Conservation (phyloP, 768 basidiomycete species). For the Russula brevipes region DNA sequence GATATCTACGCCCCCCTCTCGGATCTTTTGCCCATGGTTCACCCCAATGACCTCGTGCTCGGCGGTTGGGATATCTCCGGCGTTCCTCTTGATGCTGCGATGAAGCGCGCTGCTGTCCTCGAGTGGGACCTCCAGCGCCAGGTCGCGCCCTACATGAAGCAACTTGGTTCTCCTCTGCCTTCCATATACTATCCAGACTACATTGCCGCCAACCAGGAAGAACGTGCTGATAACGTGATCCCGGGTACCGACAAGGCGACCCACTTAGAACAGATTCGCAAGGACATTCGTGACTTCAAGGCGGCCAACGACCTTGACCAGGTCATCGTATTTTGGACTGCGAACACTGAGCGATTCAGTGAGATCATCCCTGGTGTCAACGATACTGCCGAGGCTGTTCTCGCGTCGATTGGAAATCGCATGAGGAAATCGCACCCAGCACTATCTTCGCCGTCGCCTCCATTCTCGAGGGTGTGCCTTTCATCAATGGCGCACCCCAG, state of each 20-base stretch:
- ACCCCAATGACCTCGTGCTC: constrained; percentile 95
- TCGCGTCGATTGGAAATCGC: constrained; percentile 78
- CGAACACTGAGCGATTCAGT: constrained; percentile 97
- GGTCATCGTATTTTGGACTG: constrained; percentile 95
- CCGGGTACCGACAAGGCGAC: constrained; percentile 81
- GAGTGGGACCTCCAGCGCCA: constrained; percentile 97
- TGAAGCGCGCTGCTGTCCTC: constrained; percentile 89
- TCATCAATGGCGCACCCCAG: constrained; percentile 97
- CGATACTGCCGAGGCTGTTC: constrained; percentile 85
- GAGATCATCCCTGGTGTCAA: constrained; percentile 93
- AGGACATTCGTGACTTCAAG: constrained; percentile 95
- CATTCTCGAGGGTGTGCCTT: constrained; percentile 92
- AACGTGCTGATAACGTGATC: constrained; percentile 90
- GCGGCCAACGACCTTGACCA: constrained; percentile 73
- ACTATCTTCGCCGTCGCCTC: constrained; percentile 93
- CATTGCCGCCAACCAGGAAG: constrained; percentile 96
- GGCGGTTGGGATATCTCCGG: constrained; percentile 99
- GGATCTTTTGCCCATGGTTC: constrained; percentile 94
- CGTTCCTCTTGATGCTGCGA: constrained; percentile 79
- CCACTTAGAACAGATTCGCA: constrained; percentile 87
- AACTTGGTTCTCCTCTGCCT: constrained; percentile 77
- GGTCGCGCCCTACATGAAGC: constrained; percentile 79
- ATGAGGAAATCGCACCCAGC: constrained; percentile 93
- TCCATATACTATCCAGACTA: constrained; percentile 97
- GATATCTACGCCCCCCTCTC: constrained; percentile 91